phyloP scores from a whole-genome alignment of 1,284 basidiomycete genomes.

The Butyriboletus appendiculatus region DNA sequence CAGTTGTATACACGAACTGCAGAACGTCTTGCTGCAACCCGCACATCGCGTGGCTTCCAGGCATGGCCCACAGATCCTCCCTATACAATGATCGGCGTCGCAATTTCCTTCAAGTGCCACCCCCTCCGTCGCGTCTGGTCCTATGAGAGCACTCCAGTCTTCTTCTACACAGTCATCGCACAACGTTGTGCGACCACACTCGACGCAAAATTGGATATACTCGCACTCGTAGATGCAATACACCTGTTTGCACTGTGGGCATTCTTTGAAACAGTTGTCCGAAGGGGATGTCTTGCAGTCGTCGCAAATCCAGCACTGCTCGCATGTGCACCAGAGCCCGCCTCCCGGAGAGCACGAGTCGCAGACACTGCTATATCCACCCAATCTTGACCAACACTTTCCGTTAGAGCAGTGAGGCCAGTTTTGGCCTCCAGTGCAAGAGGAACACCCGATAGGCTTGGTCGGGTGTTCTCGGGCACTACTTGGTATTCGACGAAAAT shows the following conservation, averaged over 20 bases:
- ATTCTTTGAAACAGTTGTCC: slow-evolving; percentile 13
- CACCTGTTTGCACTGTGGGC: slow-evolving; percentile 17
- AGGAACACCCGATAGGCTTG: slow-evolving; percentile 15
- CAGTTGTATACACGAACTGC: slow-evolving; percentile 11
- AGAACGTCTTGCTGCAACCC: slow-evolving; percentile 13
- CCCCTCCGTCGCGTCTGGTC: slow-evolving; percentile 10
- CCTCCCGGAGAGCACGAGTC: slow-evolving; percentile 16
- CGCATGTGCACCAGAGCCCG: slow-evolving; percentile 24
- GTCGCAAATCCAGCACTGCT: slow-evolving; percentile 25
- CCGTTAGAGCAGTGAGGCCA: slow-evolving; percentile 15
- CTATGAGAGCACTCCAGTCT: slow-evolving; percentile 9
- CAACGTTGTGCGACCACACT: slow-evolving; percentile 20
- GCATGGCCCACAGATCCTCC: slow-evolving; percentile 16
- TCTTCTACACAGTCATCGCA: slow-evolving; percentile 28
- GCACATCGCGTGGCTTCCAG: slow-evolving; percentile 10
- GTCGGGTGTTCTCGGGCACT: slow-evolving; percentile 14
- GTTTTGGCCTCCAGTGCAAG: slow-evolving; percentile 9
- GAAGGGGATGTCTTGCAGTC: slow-evolving; percentile 17
- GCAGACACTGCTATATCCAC: slow-evolving; percentile 16
- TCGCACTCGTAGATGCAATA: slow-evolving; percentile 22
- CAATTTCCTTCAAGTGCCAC: slow-evolving; percentile 13
- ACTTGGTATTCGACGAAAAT: neutral
- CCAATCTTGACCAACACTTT: slow-evolving; percentile 22
- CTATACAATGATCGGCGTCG: slow-evolving; percentile 2
- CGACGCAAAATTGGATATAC: slow-evolving; percentile 23